Conservation (phyloP, 2,329 filamentous ascomycete genomes). For the Pseudogymnoascus sp. region DNA sequence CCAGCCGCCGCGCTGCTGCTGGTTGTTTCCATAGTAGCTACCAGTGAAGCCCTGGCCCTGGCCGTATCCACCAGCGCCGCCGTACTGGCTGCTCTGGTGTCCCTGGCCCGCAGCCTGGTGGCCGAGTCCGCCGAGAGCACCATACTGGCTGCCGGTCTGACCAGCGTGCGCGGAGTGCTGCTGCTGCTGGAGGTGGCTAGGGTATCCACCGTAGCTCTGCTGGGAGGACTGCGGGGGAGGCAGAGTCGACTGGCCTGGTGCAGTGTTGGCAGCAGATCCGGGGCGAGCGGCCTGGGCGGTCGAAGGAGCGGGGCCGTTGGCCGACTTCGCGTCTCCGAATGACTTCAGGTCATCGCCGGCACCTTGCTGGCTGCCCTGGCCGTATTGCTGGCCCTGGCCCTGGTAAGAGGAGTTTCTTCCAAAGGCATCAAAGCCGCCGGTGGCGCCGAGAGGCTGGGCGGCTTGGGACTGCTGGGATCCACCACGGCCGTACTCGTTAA, state of each 20-base stretch:
- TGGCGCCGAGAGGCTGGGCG: constrained; percentile 27
- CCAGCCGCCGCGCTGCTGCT: constrained; percentile 38
- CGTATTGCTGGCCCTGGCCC: constrained; percentile 27
- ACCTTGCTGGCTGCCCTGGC: constrained; percentile 26
- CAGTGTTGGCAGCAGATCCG: constrained; percentile 30
- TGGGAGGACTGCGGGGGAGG: constrained; percentile 29
- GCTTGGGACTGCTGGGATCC: constrained; percentile 28
- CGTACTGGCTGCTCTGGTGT: constrained; percentile 35
- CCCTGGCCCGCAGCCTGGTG: constrained; percentile 37
- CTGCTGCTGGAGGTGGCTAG: constrained; percentile 27
- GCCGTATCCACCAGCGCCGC: constrained; percentile 31
- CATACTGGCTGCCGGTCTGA: constrained; percentile 29
- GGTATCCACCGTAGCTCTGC: constrained; percentile 29
- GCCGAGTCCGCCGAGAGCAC: constrained; percentile 40
- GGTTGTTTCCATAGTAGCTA: constrained; percentile 31
- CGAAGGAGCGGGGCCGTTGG: constrained; percentile 29
- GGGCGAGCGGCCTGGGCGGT: constrained; percentile 29
- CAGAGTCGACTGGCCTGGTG: constrained; percentile 23
- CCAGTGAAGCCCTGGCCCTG: constrained; percentile 34
- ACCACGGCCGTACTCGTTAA: constrained; percentile 29
- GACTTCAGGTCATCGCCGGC: constrained; percentile 30
- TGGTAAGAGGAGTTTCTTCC: constrained; percentile 28
- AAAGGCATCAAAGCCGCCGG: constrained; percentile 29
- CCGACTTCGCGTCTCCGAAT: constrained; percentile 29
- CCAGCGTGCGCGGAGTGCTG: constrained; percentile 28